Percentiles rank a stretch among this genome's conserved stretches.
phyloP scores from a whole-genome alignment of 345 rosid genomes.

The Euphorbia lathyris region DNA sequence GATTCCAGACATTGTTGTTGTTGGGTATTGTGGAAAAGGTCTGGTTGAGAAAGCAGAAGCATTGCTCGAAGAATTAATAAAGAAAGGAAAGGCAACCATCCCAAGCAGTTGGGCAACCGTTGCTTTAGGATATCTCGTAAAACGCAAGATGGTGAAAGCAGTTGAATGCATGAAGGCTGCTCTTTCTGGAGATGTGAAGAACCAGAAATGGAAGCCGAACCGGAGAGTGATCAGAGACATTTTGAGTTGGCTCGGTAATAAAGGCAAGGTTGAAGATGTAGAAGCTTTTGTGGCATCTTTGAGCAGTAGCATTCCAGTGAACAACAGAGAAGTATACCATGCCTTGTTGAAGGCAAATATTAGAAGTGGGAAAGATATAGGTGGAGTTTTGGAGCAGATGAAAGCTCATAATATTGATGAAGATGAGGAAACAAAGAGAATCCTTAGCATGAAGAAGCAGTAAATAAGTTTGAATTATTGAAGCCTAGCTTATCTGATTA shows the following conservation, averaged over 20 bases:
- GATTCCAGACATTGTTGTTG: conserved; percentile 45
- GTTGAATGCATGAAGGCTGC: conserved; percentile 52
- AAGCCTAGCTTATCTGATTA: too few species aligned
- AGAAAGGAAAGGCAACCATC: conserved; percentile 45
- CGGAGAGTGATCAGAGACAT: conserved; percentile 39
- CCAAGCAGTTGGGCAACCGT: conserved; percentile 64
- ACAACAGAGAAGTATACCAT: conserved; percentile 55
- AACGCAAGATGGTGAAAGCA: conserved; percentile 44
- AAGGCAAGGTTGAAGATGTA: conserved; percentile 46
- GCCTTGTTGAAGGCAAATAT: conserved; percentile 50
- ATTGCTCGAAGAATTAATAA: conserved; percentile 45
- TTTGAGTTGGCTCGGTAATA: conserved; percentile 58
- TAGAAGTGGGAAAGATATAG: conserved; percentile 41
- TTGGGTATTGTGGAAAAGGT: conserved; percentile 42
- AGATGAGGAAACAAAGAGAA: conserved; percentile 46
- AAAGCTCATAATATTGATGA: conserved; percentile 48
- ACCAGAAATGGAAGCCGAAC: conserved; percentile 62
- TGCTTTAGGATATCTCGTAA: conserved; percentile 51
- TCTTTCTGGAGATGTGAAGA: conserved; percentile 30
- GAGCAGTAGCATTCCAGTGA: conserved; percentile 33
- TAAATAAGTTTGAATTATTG: neutral
- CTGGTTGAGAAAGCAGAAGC: conserved; percentile 55
- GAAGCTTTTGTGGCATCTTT: conserved; percentile 48
- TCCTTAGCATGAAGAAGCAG: conserved; percentile 25
- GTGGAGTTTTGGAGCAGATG: conserved; percentile 47